phyloP scores from a whole-genome alignment of 768 basidiomycete species.

The Lentinula sp. region DNA sequence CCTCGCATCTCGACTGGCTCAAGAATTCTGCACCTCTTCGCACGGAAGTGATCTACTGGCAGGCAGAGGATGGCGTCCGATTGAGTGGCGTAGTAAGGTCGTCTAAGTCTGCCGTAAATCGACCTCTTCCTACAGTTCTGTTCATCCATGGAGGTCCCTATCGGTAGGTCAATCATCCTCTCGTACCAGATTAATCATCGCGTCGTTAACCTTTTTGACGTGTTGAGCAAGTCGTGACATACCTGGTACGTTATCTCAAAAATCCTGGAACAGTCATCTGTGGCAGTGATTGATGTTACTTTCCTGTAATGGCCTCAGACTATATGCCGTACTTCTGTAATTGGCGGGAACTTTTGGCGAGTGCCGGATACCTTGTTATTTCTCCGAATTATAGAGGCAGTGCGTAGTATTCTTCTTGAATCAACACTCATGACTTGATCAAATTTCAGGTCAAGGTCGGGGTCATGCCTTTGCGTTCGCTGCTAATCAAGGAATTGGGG shows the following conservation, averaged over 20 bases:
- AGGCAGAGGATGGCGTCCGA: conserved; percentile 20
- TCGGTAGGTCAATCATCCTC: conserved; percentile 14
- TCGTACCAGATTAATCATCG: neutral
- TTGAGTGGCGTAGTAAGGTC: conserved; percentile 27
- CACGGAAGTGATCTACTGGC: conserved; percentile 24
- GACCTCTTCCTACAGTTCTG: conserved; percentile 21
- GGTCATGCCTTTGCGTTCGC: conserved; percentile 25
- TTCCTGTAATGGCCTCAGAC: conserved; percentile 13
- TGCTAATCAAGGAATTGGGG: conserved; percentile 24
- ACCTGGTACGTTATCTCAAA: conserved; percentile 13
- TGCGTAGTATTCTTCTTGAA: conserved; percentile 9
- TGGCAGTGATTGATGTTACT: neutral
- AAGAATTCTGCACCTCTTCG: conserved; percentile 17
- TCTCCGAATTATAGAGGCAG: conserved; percentile 32
- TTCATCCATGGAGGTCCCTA: conserved; percentile 29
- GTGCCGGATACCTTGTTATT: conserved; percentile 27
- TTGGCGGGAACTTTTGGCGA: conserved; percentile 29
- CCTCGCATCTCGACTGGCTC: conserved; percentile 28
- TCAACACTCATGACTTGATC: neutral
- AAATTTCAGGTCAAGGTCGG: conserved; percentile 23
- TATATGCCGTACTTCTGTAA: conserved; percentile 34
- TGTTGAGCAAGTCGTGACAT: conserved; percentile 19
- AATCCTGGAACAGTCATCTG: neutral
- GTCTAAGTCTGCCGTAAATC: conserved; percentile 15
- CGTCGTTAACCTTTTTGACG: neutral